These are phyloP conservation scores for Karstenula rhodostoma DNA, from an alignment of 2,329 filamentous ascomycete genomes.

Conservation along the genomic window DNA sequence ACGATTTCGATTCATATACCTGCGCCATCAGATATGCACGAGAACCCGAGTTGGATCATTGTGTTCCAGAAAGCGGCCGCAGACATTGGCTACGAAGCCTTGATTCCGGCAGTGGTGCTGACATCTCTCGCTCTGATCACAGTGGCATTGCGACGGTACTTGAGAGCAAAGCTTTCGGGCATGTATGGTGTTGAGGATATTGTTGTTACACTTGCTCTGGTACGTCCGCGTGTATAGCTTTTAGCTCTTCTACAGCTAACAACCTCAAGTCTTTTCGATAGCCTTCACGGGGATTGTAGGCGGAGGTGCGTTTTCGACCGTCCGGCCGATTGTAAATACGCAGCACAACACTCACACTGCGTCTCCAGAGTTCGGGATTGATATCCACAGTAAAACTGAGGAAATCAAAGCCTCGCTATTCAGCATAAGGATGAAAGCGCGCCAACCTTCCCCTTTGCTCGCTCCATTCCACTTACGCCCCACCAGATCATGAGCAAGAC, in stretches of 20 bases:
- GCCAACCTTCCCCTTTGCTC: not conserved
- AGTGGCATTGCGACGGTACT: slow-evolving; percentile 40
- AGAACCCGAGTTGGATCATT: slow-evolving; percentile 35
- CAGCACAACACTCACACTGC: not conserved
- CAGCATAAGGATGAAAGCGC: slow-evolving; percentile 32
- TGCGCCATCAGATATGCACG: slow-evolving; percentile 29
- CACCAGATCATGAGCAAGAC: slow-evolving; percentile 31
- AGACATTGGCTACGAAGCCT: slow-evolving; percentile 32
- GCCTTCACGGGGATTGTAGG: slow-evolving; percentile 36
- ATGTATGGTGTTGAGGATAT: slow-evolving; percentile 37
- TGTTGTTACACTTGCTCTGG: slow-evolving; percentile 36
- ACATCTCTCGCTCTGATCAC: slow-evolving; percentile 33
- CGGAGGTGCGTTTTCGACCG: slow-evolving; percentile 22
- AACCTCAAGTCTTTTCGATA: slow-evolving; percentile 37
- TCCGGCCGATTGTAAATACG: not conserved
- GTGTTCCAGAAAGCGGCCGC: slow-evolving; percentile 31
- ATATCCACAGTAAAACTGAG: slow-evolving; percentile 1
- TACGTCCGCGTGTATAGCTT: slow-evolving; percentile 17
- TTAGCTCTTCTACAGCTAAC: not conserved
- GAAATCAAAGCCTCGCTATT: slow-evolving; percentile 12
- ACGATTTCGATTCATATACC: not conserved
- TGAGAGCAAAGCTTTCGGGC: slow-evolving; percentile 26
- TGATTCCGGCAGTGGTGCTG: slow-evolving; percentile 36
- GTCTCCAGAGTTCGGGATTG: slow-evolving; percentile 18
- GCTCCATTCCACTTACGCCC: slow-evolving; percentile 1